Percentiles rank a stretch among this genome's conserved stretches.
These are phyloP conservation scores for Xerophyta viscosa DNA, from an alignment of 106 monocot genomes.

Conservation along the genomic window DNA sequence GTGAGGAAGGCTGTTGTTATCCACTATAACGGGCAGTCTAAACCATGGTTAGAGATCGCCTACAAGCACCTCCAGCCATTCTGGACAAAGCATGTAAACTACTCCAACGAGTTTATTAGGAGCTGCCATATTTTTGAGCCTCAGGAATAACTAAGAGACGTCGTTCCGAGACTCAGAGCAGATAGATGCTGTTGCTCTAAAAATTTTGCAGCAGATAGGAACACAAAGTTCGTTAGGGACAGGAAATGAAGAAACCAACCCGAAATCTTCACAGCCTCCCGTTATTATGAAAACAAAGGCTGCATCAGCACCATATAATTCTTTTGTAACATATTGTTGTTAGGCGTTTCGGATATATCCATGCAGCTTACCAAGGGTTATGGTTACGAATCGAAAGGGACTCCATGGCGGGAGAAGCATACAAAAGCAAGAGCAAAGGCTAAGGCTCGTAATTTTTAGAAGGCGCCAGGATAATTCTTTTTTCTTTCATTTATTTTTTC, in stretches of 20 bases:
- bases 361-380: no score
- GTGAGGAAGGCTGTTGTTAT: slow-evolving; percentile 68
- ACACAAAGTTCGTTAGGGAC: not conserved
- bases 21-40: slow-evolving; percentile 86
- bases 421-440: not conserved
- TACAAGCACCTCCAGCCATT: slow-evolving; percentile 78
- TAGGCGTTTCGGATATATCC: no score
- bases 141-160: slow-evolving; percentile 6
- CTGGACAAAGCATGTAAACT: slow-evolving; percentile 87
- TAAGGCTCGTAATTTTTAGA: not conserved
- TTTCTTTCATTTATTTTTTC: not conserved
- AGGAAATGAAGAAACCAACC: no score
- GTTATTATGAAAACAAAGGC: no score
- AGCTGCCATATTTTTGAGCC: slow-evolving; percentile 77
- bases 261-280: no score
- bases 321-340: no score
- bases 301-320: no score
- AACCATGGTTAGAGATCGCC: slow-evolving; percentile 93
- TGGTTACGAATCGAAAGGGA: no score
- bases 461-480: not conserved
- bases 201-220: slow-evolving; percentile 6
- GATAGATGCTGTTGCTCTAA: no score
- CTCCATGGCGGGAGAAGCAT: no score
- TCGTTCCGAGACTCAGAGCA: no score
- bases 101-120: slow-evolving; percentile 73